These are phyloP conservation scores for Sugiyamaella castrensis DNA, from an alignment of 1,139 yeast species.

Conservation along the genomic window DNA sequence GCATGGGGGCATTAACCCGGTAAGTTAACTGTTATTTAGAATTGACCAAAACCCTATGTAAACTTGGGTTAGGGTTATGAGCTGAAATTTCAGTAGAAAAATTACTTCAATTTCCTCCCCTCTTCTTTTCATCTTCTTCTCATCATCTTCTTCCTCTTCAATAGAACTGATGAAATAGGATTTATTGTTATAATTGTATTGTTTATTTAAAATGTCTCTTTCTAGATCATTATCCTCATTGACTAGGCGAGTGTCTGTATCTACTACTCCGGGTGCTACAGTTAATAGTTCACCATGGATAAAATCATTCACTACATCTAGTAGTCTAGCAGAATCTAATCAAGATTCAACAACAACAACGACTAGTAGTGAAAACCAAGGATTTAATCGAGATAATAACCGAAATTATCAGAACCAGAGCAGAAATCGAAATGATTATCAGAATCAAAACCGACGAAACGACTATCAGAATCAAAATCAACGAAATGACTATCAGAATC, in stretches of 20 bases:
- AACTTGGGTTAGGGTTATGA: slow-evolving; percentile 4
- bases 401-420: neutral
- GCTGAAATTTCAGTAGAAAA: neutral
- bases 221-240: slow-evolving; percentile 9
- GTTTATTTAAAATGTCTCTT: slow-evolving; percentile 1
- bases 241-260: slow-evolving; percentile 7
- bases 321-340: neutral
- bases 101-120: neutral
- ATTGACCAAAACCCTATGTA: no score
- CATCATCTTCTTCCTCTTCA: no score
- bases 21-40: no score
- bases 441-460: neutral
- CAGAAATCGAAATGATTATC: neutral
- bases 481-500: neutral
- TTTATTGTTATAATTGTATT: no score
- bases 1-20: no score
- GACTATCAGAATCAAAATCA: neutral
- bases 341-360: neutral
- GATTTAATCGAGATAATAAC: neutral
- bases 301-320: neutral
- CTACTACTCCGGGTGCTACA: neutral
- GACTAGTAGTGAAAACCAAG: neutral
- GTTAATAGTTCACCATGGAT: neutral
- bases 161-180: no score
- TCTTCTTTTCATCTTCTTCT: no score